Conservation (phyloP, 768 basidiomycete genomes). For the Amanita jacksonii region DNA sequence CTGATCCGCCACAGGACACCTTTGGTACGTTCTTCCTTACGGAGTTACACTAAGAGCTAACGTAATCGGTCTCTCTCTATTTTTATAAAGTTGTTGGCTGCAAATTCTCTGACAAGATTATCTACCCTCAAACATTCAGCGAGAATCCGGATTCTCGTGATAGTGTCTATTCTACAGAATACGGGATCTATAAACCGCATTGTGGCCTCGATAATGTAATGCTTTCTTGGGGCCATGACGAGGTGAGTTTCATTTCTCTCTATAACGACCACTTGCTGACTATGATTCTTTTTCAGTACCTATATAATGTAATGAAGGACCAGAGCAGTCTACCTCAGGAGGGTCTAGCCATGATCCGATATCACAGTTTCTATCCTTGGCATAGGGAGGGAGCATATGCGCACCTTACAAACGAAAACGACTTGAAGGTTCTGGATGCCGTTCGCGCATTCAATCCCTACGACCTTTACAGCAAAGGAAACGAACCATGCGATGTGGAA, state of each 20-base stretch:
- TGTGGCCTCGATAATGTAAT: constrained; percentile 84
- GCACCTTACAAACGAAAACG: constrained; percentile 70
- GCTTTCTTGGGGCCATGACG: constrained; percentile 89
- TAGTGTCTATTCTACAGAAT: constrained; percentile 56
- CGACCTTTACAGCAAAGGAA: constrained; percentile 87
- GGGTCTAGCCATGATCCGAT: constrained; percentile 86
- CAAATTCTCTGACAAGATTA: constrained; percentile 74
- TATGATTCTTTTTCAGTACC: constrained; percentile 40
- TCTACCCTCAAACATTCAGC: constrained; percentile 72
- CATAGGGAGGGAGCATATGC: constrained; percentile 82
- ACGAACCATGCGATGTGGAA: constrained; percentile 51
- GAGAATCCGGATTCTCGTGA: constrained; percentile 63
- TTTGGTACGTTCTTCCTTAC: constrained; percentile 23
- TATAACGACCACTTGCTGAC: neutral
- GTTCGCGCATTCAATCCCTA: constrained; percentile 90
- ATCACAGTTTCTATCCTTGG: constrained; percentile 95
- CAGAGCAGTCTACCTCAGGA: constrained; percentile 76
- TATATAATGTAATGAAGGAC: constrained; percentile 76
- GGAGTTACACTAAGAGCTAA: constrained; percentile 5
- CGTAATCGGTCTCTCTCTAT: too few species aligned
- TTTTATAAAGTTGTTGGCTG: constrained; percentile 59
- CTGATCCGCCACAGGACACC: constrained; percentile 26
- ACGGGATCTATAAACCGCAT: constrained; percentile 67
- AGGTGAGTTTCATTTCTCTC: constrained; percentile 36
- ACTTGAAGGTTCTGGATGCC: constrained; percentile 53